Base-by-base conservation (phyloP, 2,329 filamentous ascomycete species). In the Fusarium longipes region DNA sequence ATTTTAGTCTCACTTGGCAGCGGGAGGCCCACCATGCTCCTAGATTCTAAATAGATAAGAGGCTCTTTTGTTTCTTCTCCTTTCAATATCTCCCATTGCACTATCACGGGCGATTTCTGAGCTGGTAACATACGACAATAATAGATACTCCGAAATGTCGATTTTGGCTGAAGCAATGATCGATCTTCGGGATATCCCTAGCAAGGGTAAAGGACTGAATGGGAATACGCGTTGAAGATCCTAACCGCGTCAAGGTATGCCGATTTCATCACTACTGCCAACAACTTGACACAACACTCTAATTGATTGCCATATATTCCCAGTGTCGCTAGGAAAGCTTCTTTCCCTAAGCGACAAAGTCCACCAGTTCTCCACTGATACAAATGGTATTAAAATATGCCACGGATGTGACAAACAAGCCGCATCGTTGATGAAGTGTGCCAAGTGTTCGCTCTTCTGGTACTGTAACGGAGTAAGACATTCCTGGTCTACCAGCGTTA, bases 401-500 rank as follows among this genome's bases (percentile, higher is more conserved):
- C 45, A 49, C 17, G 45, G 45, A 2, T 49, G 45, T n/a, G 7
- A 20, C 5, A 49, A 18, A 8, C 22, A 38, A 12, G 22, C 33
- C 29, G 7, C 8, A 2, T 29, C 45, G 27, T 12, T 29, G 33
- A 49, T 20, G 24, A 49, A 27, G 11, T 49, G 45, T 17, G 45
- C 24, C 10, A 49, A 38, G n/a, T 49, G 45, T 18, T 38, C 24
- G 7, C 8, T 49, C 11, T 49, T 49, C n/a, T 49, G 45, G 33
- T 49, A 49, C 12, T 49, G 45, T 18, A 29, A 29, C n/a, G 45
- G 17, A 12, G 45, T 49, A 49, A 38, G 45, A 17, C 33, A 29
- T 2, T 8, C 8, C 5, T 2, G 8, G 29, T 11, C n/a, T 0
- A 17, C 8, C 8, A 17, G 8, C 5, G 12, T 1, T 18, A 3